Evolutionary conservation across 441 rosid genomes (phyloP).

Genomic region (Viola pubescens): DNA sequence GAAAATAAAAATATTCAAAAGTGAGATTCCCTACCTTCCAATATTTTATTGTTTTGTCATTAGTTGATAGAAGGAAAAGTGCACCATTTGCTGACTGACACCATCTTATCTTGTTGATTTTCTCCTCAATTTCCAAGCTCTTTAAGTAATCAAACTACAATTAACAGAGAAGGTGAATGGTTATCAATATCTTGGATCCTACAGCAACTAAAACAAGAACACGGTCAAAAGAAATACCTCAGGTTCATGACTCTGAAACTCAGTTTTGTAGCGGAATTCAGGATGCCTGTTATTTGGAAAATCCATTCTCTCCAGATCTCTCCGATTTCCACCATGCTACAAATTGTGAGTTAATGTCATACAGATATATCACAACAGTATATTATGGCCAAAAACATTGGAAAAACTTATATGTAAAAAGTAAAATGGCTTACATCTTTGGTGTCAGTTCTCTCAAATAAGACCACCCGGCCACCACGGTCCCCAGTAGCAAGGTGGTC

Average conservation of each 20-base stretch:
- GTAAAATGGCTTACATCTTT: conserved; percentile 37
- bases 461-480: conserved; percentile 84
- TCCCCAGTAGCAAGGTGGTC: conserved; percentile 84
- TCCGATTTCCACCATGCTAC: conserved; percentile 52
- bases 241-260: conserved; percentile 89
- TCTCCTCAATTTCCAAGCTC: conserved; percentile 96
- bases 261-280: conserved; percentile 80
- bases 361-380: conserved; percentile 7
- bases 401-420: conserved; percentile 12
- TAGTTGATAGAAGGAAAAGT: conserved; percentile 70
- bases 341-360: conserved; percentile 9
- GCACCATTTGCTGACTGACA: conserved; percentile 76
- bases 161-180: conserved; percentile 11
- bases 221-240: conserved; percentile 40
- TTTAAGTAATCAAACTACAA: conserved; percentile 81
- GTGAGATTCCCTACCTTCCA: conserved; percentile 53
- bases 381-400: not conserved
- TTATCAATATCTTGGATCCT: not conserved
- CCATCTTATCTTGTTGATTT: conserved; percentile 86
- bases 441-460: conserved; percentile 62
- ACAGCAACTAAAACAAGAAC: conserved; percentile 5
- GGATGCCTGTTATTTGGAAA: conserved; percentile 50
- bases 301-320: conserved; percentile 60
- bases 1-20: not conserved
- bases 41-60: conserved; percentile 78